These are phyloP conservation scores for Dendrobium huoshanense DNA, from an alignment of 106 monocot genomes.

Conservation along the genomic window DNA sequence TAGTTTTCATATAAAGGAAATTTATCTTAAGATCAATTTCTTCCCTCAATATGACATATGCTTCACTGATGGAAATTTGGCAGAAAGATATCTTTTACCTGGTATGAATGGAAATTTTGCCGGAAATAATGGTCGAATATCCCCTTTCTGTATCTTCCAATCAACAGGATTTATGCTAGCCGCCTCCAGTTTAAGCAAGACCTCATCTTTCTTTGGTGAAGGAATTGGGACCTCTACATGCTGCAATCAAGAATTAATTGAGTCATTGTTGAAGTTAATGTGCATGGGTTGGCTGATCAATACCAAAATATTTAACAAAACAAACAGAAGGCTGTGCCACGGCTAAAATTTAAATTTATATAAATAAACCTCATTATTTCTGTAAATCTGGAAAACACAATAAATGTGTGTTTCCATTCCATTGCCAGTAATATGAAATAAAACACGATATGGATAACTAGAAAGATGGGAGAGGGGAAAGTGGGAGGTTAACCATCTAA, in stretches of 20 bases:
- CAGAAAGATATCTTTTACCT: slow-evolving; percentile 3
- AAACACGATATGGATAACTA: background rate
- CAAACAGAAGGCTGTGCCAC: background rate
- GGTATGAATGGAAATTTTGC: slow-evolving; percentile 25
- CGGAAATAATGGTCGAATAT: slow-evolving; percentile 17
- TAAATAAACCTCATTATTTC: background rate
- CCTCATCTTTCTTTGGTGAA: slow-evolving; percentile 24
- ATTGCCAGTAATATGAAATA: background rate
- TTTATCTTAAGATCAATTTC: background rate
- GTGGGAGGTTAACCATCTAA: background rate
- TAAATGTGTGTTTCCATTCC: background rate
- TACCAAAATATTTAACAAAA: background rate
- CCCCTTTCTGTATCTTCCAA: slow-evolving; percentile 26
- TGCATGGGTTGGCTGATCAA: background rate
- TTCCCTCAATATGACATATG: background rate
- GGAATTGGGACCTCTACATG: slow-evolving; percentile 27
- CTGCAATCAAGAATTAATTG: background rate
- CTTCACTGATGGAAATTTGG: background rate
- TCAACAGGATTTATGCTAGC: slow-evolving; percentile 26
- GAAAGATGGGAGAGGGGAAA: background rate
- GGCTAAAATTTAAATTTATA: background rate
- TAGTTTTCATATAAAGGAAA: background rate
- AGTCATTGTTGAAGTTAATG: background rate
- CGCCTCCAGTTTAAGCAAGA: slow-evolving; percentile 26
- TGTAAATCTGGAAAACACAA: background rate